These are phyloP conservation scores for Orychophragmus violaceus DNA, from an alignment of 345 rosid genomes.

Conservation along the genomic window DNA sequence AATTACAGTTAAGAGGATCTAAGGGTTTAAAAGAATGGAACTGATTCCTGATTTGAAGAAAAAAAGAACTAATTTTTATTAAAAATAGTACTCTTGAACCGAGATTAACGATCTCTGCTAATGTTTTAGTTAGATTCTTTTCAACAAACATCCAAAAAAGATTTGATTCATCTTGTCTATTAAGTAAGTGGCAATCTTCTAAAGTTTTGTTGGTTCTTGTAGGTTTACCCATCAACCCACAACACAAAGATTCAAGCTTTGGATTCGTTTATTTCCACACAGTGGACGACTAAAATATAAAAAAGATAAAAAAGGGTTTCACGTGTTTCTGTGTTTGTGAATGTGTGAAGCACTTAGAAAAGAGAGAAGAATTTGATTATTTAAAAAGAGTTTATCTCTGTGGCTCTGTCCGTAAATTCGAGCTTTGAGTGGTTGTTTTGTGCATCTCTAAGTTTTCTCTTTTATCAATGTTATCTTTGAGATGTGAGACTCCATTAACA, in stretches of 20 bases:
- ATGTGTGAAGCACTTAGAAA: conserved; percentile 39
- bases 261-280: conserved; percentile 19
- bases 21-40: neutral
- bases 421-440: conserved; percentile 59
- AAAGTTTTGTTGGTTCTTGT: conserved; percentile 31
- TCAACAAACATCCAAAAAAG: conserved; percentile 34
- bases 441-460: conserved; percentile 27
- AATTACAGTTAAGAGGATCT: too few relatives aligned
- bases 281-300: neutral
- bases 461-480: conserved; percentile 30
- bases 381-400: conserved; percentile 29
- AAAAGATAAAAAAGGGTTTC: conserved; percentile 11
- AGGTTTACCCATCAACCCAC: conserved; percentile 17
- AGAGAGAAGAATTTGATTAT: conserved; percentile 23
- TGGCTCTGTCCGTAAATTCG: conserved; percentile 54
- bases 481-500: conserved; percentile 32
- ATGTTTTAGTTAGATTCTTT: conserved; percentile 32
- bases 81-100: neutral
- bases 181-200: conserved; percentile 39
- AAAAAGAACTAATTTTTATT: too few relatives aligned
- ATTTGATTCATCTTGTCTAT: conserved; percentile 45
- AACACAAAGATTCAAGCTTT: conserved; percentile 15
- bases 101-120: conserved; percentile 17
- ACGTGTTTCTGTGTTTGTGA: conserved; percentile 33
- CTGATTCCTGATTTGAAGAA: neutral